These are phyloP conservation scores for Epichloe brachyelytri DNA, from an alignment of 2,329 filamentous ascomycete genomes.

Conservation along the genomic window DNA sequence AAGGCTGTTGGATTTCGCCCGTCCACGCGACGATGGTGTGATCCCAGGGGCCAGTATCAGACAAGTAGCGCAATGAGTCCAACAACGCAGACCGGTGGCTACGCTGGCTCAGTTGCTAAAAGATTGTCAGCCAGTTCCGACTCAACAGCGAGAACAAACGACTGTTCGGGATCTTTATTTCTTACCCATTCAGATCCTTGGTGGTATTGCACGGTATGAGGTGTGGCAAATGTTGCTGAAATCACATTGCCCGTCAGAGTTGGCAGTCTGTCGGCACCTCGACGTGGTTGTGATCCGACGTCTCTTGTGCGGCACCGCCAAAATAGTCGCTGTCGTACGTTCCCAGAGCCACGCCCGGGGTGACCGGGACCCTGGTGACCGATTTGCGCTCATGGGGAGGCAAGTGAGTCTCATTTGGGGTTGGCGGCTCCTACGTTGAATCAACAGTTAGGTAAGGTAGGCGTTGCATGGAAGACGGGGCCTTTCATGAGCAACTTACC, in stretches of 20 bases:
- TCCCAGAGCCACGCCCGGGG: constrained; percentile 4
- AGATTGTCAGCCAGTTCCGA: background rate
- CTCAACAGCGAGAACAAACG: no score
- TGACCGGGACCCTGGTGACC: constrained; percentile 3
- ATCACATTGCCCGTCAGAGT: background rate
- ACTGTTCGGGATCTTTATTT: background rate
- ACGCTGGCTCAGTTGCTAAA: constrained; percentile 26
- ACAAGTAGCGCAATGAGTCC: constrained; percentile 77
- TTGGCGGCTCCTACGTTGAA: background rate
- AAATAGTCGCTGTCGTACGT: constrained; percentile 5
- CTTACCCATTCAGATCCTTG: constrained; percentile 2
- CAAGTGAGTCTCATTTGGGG: constrained; percentile 1
- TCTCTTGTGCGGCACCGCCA: background rate
- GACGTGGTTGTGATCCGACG: background rate
- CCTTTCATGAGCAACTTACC: background rate
- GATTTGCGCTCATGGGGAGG: constrained; percentile 4
- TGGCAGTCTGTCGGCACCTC: background rate
- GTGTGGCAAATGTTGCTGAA: constrained; percentile 4
- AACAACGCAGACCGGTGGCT: constrained; percentile 82
- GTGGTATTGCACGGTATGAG: constrained; percentile 1
- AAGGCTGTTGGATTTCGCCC: constrained; percentile 51
- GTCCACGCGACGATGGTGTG: constrained; percentile 92
- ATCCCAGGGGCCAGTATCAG: constrained; percentile 71
- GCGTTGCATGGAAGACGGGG: background rate
- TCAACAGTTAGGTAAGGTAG: background rate